Conservation (phyloP, 106 monocot species). For the Vanilla planifolia region DNA sequence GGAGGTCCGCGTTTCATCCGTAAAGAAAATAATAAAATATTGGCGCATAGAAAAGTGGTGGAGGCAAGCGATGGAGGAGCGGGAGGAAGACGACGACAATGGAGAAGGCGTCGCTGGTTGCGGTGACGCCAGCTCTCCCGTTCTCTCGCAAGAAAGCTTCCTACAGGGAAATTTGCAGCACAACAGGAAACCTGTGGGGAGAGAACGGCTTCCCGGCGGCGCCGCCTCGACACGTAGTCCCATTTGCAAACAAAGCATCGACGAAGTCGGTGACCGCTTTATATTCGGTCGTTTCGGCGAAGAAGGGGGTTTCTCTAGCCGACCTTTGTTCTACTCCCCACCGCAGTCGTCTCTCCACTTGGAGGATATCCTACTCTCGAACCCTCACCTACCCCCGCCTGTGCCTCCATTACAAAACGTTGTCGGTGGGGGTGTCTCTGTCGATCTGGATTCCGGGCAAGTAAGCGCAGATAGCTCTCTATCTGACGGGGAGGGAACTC, state of each 20-base stretch:
- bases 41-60: no score
- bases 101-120: no score
- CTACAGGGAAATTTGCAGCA: background rate
- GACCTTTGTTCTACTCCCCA: slow-evolving; percentile 4
- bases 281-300: background rate
- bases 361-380: slow-evolving; percentile 6
- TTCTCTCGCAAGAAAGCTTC: background rate
- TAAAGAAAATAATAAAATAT: no score
- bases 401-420: background rate
- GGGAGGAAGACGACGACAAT: background rate
- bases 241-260: slow-evolving; percentile 18
- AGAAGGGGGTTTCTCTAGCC: background rate
- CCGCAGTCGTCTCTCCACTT: background rate
- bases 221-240: background rate
- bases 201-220: background rate
- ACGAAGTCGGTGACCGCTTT: background rate
- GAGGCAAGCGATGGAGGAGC: background rate
- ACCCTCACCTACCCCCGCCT: background rate
- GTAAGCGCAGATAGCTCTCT: slow-evolving; percentile 2
- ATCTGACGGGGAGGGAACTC: slow-evolving; percentile 19
- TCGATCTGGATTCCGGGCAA: background rate
- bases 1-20: no score
- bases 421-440: background rate
- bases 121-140: background rate
- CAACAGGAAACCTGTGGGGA: slow-evolving; percentile 3